Base-by-base conservation (phyloP, 169 alveolate genomes). In the Cryptosporidium parvum region DNA sequence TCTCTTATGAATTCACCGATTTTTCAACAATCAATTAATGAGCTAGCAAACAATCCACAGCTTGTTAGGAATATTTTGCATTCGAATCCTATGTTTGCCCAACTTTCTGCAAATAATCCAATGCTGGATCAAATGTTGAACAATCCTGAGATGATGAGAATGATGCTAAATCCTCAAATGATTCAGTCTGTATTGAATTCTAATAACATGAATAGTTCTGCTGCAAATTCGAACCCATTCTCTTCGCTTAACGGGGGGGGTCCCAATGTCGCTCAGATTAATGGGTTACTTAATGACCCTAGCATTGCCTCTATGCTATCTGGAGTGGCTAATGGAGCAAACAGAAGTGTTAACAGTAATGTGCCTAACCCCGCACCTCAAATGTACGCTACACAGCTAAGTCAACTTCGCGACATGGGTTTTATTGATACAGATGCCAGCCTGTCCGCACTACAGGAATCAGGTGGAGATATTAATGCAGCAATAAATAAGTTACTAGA, bases 391-490 rank as follows among this genome's bases (percentile, higher is more conserved):
- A 72, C 94, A 16, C 98, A 97, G 93, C 94, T 96, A 86, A 91
- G 86, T 84, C 86, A 96, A 52, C 93, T 97, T 26, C 95, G 95
- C 91, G 99, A 97, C 80, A 97, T 97, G 99, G 99, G 99, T 12
- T 97, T 97, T 91, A 92, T 92, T 53, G 97, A 97, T 91, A 94
- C 94, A 51, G 99, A 95, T 39, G 98, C 98, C 31, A 96, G 96
- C 85, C 53, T 97, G 45, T 95, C 94, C 59, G 99, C 98, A 14
- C 93, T 97, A 35, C 95, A 94, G 86, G 97, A 95, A 58, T 94
- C 98, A 2, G 96, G 97, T 62, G 99, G 99, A 53, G 98, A 97
- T 91, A 95, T 97, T 23, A 95, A 97, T 72, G 98, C 98, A 12
- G 98, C 99, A 0, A 94, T 97, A 70, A 96, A 97, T 51, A 95